Conservation (phyloP, 2,329 filamentous ascomycete species). For the Trichophyton simii region DNA sequence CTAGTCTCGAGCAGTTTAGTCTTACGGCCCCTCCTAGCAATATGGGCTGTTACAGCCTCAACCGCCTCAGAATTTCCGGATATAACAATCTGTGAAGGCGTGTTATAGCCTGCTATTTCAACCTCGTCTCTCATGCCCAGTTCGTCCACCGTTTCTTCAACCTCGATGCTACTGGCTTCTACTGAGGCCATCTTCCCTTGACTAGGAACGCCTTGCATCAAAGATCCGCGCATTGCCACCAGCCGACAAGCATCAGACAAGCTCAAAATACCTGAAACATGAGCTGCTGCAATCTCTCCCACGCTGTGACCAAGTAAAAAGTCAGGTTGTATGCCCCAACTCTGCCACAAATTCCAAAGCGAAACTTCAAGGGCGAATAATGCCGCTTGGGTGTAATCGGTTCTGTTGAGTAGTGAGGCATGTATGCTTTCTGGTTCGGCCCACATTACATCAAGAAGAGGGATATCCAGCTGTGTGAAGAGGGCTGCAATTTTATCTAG, state of each 20-base stretch:
- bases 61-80: background rate
- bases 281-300: slow-evolving; percentile 30
- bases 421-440: slow-evolving; percentile 23
- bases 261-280: slow-evolving; percentile 25
- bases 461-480: slow-evolving; percentile 17
- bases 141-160: background rate
- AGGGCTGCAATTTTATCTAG: slow-evolving; percentile 21
- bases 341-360: slow-evolving; percentile 23
- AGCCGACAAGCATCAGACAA: slow-evolving; percentile 19
- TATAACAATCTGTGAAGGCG: background rate
- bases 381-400: slow-evolving; percentile 30
- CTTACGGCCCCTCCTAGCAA: background rate
- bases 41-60: background rate
- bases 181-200: background rate
- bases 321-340: slow-evolving; percentile 20
- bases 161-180: background rate
- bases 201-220: background rate
- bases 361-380: slow-evolving; percentile 32
- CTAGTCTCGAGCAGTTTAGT: background rate
- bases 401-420: slow-evolving; percentile 19
- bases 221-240: background rate
- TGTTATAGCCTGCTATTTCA: slow-evolving; percentile 1
- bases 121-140: background rate
- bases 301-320: slow-evolving; percentile 25
- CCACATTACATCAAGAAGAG: slow-evolving; percentile 15